phyloP scores from a whole-genome alignment of 2,329 filamentous ascomycete genomes.

The Colletotrichum liaoningense region DNA sequence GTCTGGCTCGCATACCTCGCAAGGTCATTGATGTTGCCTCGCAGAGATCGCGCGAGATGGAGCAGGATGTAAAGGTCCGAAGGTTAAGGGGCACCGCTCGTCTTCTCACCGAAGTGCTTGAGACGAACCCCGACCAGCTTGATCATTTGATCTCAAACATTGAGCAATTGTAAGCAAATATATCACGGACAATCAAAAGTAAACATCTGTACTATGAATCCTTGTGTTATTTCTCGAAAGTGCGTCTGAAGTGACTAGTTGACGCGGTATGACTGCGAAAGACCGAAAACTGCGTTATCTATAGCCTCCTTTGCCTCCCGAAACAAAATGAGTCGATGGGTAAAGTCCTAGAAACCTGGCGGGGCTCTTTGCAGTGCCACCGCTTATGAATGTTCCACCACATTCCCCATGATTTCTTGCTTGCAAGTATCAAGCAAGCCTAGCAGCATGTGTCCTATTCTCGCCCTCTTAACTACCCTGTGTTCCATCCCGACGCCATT shows the following conservation, averaged over 20 bases:
- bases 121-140: conserved; percentile 53
- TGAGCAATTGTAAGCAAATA: conserved; percentile 64
- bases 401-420: not conserved
- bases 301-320: conserved; percentile 6
- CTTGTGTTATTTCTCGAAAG: conserved; percentile 12
- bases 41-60: conserved; percentile 83
- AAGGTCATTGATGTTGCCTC: conserved; percentile 82
- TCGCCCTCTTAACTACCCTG: not conserved
- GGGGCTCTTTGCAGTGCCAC: not conserved
- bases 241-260: not conserved
- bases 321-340: conserved; percentile 7
- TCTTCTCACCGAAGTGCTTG: conserved; percentile 56
- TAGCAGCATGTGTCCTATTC: not conserved
- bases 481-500: not conserved
- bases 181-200: not conserved
- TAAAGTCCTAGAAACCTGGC: not conserved
- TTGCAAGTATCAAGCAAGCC: not conserved
- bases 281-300: conserved; percentile 11
- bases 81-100: conserved; percentile 64
- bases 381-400: not conserved
- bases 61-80: conserved; percentile 75
- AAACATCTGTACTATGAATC: conserved; percentile 5
- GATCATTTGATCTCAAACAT: conserved; percentile 66
- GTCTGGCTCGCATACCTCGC: conserved; percentile 83
- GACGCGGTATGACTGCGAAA: not conserved